Percentiles rank a stretch among this genome's conserved stretches.
phyloP scores from a whole-genome alignment of 352 stramenopile genomes.

The Pythium plurisporium region DNA sequence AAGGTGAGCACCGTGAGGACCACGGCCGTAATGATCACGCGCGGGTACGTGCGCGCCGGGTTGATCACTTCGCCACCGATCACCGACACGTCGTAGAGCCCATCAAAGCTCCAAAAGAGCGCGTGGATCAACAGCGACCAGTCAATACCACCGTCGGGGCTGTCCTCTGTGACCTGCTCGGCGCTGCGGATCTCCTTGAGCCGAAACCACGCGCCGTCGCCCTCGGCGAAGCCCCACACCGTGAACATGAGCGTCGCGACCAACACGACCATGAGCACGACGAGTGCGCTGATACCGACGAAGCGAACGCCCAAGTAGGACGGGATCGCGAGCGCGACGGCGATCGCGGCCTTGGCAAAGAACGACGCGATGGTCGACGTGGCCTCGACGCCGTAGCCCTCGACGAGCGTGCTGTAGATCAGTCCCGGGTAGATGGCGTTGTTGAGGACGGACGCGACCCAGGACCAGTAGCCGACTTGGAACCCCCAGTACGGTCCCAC shows the following conservation, averaged over 20 bases:
- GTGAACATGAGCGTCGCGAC: slow-evolving; percentile 35
- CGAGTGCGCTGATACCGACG: slow-evolving; percentile 24
- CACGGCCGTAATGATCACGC: slow-evolving; percentile 70
- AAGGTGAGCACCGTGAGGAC: slow-evolving; percentile 46
- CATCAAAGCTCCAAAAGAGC: slow-evolving; percentile 94
- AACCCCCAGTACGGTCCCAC: slow-evolving; percentile 82
- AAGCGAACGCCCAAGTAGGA: slow-evolving; percentile 32
- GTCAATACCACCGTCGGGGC: slow-evolving; percentile 21
- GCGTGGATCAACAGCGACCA: slow-evolving; percentile 88
- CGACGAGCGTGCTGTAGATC: slow-evolving; percentile 9
- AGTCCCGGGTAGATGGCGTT: slow-evolving; percentile 56
- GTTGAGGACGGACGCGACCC: slow-evolving; percentile 58
- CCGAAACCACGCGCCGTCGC: slow-evolving; percentile 31
- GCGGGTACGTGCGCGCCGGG: slow-evolving; percentile 30
- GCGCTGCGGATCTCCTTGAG: not conserved
- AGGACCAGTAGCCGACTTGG: slow-evolving; percentile 66
- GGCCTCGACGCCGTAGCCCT: slow-evolving; percentile 27
- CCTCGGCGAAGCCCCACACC: slow-evolving; percentile 29
- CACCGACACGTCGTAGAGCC: slow-evolving; percentile 75
- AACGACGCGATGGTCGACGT: slow-evolving; percentile 22
- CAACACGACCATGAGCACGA: slow-evolving; percentile 27
- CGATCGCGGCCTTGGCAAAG: slow-evolving; percentile 34
- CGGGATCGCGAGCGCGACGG: slow-evolving; percentile 31
- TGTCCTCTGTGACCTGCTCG: not conserved
- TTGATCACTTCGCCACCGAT: slow-evolving; percentile 86